Conservation (phyloP, 2,329 filamentous ascomycete species). For the Cladosporium sp. region DNA sequence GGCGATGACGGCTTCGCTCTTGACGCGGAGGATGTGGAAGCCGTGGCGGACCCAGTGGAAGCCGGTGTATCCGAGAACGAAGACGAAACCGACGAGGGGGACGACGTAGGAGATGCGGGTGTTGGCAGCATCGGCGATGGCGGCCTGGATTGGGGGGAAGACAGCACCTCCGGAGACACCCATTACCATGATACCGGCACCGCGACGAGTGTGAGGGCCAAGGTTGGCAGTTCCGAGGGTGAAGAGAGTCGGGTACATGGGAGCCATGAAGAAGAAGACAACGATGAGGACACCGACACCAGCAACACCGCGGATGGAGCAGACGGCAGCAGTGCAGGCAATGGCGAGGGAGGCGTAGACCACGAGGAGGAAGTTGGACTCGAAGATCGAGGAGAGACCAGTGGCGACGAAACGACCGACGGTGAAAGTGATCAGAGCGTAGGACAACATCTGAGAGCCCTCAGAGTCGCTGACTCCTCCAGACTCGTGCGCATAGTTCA, state of each 20-base stretch:
- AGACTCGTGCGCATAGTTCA: constrained; percentile 43
- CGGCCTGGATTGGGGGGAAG: constrained; percentile 41
- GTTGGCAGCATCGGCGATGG: constrained; percentile 41
- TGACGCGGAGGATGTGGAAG: constrained; percentile 36
- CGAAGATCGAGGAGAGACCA: constrained; percentile 37
- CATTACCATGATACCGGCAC: constrained; percentile 45
- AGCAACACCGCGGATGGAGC: constrained; percentile 33
- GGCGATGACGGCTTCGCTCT: constrained; percentile 34
- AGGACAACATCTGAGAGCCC: constrained; percentile 41
- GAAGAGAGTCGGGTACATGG: constrained; percentile 43
- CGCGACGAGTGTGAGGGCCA: constrained; percentile 41
- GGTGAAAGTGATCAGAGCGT: constrained; percentile 42
- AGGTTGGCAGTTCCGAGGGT: constrained; percentile 43
- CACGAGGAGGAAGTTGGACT: constrained; percentile 40
- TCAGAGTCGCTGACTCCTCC: constrained; percentile 32
- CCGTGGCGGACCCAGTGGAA: constrained; percentile 38
- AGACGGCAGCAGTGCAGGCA: constrained; percentile 38
- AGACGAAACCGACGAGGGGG: constrained; percentile 46
- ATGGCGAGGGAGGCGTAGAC: constrained; percentile 37
- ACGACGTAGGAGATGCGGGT: constrained; percentile 48
- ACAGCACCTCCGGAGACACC: constrained; percentile 38
- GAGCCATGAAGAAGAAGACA: constrained; percentile 41
- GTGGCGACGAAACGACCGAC: constrained; percentile 44
- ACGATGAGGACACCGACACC: constrained; percentile 38
- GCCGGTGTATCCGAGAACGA: constrained; percentile 39